phyloP scores from a whole-genome alignment of 495 filamentous ascomycete genomes.

The Lichenothelia convexa region DNA sequence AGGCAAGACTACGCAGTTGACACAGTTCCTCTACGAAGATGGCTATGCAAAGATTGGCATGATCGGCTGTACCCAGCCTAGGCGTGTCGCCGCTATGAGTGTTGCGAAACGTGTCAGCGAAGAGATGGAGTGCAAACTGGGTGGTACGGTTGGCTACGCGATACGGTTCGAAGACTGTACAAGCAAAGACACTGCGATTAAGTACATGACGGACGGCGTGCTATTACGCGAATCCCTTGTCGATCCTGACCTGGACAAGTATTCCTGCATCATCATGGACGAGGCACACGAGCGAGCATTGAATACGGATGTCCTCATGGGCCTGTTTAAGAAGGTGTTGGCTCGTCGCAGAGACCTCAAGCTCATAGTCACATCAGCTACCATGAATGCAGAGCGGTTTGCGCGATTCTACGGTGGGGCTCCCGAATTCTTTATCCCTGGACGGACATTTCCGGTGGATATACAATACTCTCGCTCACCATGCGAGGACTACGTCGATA shows the following conservation, averaged over 20 bases:
- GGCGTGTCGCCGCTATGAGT: slow-evolving; percentile 95
- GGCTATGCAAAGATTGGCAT: slow-evolving; percentile 73
- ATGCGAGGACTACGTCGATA: slow-evolving; percentile 94
- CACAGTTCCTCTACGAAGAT: slow-evolving; percentile 87
- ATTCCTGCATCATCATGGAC: slow-evolving; percentile 99
- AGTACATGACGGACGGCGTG: slow-evolving; percentile 99
- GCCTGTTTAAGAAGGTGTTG: slow-evolving; percentile 90
- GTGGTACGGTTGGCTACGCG: slow-evolving; percentile 79
- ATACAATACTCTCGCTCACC: slow-evolving; percentile 89
- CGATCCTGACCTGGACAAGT: slow-evolving; percentile 83
- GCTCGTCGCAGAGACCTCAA: slow-evolving; percentile 81
- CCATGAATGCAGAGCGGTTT: slow-evolving; percentile 96
- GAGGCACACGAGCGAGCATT: slow-evolving; percentile 95
- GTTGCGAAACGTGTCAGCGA: slow-evolving; percentile 97
- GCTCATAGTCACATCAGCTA: slow-evolving; percentile 93
- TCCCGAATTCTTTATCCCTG: slow-evolving; percentile 92
- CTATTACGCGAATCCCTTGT: slow-evolving; percentile 82
- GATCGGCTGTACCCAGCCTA: slow-evolving; percentile 90
- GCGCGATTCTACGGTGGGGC: slow-evolving; percentile 95
- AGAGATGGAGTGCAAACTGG: slow-evolving; percentile 95
- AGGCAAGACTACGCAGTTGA: slow-evolving; percentile 91
- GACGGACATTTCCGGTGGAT: slow-evolving; percentile 93
- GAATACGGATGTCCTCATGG: slow-evolving; percentile 96
- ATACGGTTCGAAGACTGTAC: slow-evolving; percentile 99
- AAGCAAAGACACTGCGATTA: slow-evolving; percentile 81